Percentiles rank a stretch among this genome's conserved stretches.
phyloP scores from a whole-genome alignment of 2,329 filamentous ascomycete genomes.

The Exophiala oligosperma region DNA sequence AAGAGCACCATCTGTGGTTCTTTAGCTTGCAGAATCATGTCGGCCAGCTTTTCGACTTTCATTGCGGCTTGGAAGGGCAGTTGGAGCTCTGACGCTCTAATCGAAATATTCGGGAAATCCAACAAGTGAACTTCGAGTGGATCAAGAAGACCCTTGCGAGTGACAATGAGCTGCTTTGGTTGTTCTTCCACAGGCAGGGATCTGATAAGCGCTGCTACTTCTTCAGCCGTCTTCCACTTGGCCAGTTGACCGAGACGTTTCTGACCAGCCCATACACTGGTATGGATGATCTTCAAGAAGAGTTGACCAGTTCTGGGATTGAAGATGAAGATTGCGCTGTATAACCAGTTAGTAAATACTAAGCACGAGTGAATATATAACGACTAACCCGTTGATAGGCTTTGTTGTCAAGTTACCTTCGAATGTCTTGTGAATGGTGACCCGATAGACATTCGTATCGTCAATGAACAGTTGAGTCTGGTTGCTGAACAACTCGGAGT shows the following conservation, averaged over 20 bases:
- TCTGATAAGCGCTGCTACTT: conserved; percentile 95
- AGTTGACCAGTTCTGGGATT: conserved; percentile 97
- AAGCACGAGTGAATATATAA: too few species aligned
- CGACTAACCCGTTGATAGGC: conserved; percentile 77
- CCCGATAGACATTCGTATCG: conserved; percentile 98
- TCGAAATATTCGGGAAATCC: conserved; percentile 98
- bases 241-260: conserved; percentile 97
- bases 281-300: conserved; percentile 99
- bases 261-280: conserved; percentile 97
- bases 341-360: too few species aligned
- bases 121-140: conserved; percentile 95
- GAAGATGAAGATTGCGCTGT: conserved; percentile 91
- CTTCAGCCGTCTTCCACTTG: conserved; percentile 99
- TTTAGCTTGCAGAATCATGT: conserved; percentile 97
- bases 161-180: conserved; percentile 97
- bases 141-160: conserved; percentile 93
- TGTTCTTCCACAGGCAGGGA: conserved; percentile 97
- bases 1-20: conserved; percentile 99
- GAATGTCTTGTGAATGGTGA: conserved; percentile 99
- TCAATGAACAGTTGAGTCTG: conserved; percentile 99
- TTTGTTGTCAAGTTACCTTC: conserved; percentile 99
- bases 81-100: conserved; percentile 93
- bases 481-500: conserved; percentile 98
- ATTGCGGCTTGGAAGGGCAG: conserved; percentile 98
- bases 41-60: conserved; percentile 98